Evolutionary conservation across 2,329 filamentous ascomycete species (phyloP), one percentile per base, ranked within the genome.

Genomic region (Endoconidiophora laricicola): DNA sequence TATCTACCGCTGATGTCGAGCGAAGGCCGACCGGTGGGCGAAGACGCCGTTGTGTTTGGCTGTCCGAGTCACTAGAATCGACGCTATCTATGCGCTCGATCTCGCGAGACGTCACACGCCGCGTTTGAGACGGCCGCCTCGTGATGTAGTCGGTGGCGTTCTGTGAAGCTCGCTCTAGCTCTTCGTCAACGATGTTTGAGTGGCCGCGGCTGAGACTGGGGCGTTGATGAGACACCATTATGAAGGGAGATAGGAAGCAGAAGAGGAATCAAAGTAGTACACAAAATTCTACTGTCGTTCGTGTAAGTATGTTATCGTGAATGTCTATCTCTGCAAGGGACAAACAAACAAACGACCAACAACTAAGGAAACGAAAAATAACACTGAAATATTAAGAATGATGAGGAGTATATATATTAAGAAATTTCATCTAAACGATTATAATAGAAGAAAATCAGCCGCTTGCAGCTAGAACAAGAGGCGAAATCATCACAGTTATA

Each of bases 31-130:
- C 16, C 68, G 67, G 1, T 68, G 67, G 7, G 69, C 70, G 0
- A 70, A 69, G 66, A 63, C n/a, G 24, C 23, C 14, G 39, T 10
- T 47, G 23, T 4, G 9, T 18, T n/a, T 49, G 46, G 20, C 18
- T 41, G 3, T 48, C 45, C 2, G 49, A 39, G 24, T 52, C 45
- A 40, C 50, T 48, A 3, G 72, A 73, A 3, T 71, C 74, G 2
- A 66, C 65, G 3, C 76, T 73, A 18, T 68, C 57, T n/a, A 77
- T 73, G 36, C 78, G 73, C 58, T 79, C 76, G 54, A 83, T 74
- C 65, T 74, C 72, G 57, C 70, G 60, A 9, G 12, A 59, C 68
- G 74, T 33, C 65, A 59, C 50, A 69, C 68, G 45, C 55, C 61
- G 14, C 60, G 60, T 53, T 67, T 63, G 52, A 55, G 40, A 33